A percentile compares a stretch with the other conserved stretches of the same genome.
phyloP scores from a whole-genome alignment of 2,329 filamentous ascomycete genomes.

The Graphiopsis chlorocephala region DNA sequence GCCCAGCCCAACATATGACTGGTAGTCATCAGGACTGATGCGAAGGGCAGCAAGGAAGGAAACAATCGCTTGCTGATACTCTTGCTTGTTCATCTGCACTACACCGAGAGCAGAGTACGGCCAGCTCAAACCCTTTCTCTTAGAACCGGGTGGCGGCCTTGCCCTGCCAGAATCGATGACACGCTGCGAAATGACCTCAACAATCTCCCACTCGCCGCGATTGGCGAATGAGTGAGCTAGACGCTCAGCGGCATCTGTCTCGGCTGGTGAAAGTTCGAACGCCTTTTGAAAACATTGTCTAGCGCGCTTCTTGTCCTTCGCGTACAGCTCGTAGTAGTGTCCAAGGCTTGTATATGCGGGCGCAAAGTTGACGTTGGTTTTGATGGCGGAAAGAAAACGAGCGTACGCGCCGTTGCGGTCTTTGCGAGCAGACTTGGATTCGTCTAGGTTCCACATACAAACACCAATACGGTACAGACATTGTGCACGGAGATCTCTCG shows the following conservation, averaged over 20 bases:
- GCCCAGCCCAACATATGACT: constrained; percentile 94
- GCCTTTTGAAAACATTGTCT: constrained; percentile 95
- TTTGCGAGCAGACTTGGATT: constrained; percentile 71
- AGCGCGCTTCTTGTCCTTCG: constrained; percentile 79
- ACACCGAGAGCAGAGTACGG: constrained; percentile 91
- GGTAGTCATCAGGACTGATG: constrained; percentile 81
- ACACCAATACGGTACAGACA: constrained; percentile 83
- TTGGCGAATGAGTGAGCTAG: constrained; percentile 84
- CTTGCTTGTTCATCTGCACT: constrained; percentile 90
- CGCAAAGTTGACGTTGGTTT: constrained; percentile 82
- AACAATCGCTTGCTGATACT: constrained; percentile 82
- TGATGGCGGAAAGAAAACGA: constrained; percentile 78
- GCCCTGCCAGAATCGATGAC: constrained; percentile 94
- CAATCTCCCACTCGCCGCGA: constrained; percentile 91
- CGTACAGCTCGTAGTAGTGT: constrained; percentile 87
- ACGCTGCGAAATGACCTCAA: constrained; percentile 85
- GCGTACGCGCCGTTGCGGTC: constrained; percentile 78
- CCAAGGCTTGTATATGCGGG: constrained; percentile 90
- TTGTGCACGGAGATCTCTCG: constrained; percentile 74
- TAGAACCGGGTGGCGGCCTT: constrained; percentile 84
- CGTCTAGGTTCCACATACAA: constrained; percentile 81
- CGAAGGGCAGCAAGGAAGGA: constrained; percentile 88
- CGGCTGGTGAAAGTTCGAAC: constrained; percentile 83
- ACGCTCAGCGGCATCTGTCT: constrained; percentile 82
- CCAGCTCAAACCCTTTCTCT: constrained; percentile 91